Evolutionary conservation across 805 yeast genomes (phyloP).

Genomic region (Blastobotrys mokoenaii): DNA sequence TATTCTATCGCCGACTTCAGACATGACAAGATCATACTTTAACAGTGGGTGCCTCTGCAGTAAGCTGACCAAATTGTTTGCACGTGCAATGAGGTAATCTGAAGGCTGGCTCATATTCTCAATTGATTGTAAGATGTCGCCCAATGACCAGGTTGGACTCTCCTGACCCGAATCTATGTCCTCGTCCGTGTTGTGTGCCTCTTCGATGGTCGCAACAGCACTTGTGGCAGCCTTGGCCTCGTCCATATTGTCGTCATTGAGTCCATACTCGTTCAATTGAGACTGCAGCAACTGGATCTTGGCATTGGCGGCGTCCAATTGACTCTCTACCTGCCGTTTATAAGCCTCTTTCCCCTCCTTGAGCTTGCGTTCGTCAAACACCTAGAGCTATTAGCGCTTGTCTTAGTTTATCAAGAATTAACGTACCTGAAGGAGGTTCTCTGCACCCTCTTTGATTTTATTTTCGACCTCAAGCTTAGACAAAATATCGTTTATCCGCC

Average conservation of each 20-base stretch:
- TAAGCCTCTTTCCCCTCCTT: conserved; percentile 15
- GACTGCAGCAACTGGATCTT: conserved; percentile 19
- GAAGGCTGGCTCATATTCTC: conserved; percentile 45
- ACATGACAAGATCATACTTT: conserved; percentile 48
- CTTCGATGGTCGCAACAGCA: neutral
- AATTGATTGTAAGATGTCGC: conserved; percentile 51
- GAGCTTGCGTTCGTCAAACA: conserved; percentile 16
- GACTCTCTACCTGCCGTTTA: conserved; percentile 20
- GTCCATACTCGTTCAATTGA: conserved; percentile 17
- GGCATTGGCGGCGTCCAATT: conserved; percentile 25
- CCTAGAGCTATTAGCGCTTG: conserved; percentile 4
- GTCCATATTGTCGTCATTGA: conserved; percentile 3
- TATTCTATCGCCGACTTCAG: conserved; percentile 35
- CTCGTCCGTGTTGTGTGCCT: neutral
- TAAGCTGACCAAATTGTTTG: conserved; percentile 57
- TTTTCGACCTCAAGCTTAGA: conserved; percentile 29
- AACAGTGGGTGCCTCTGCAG: conserved; percentile 51
- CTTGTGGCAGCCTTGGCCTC: neutral
- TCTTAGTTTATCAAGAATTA: neutral
- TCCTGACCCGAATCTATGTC: conserved; percentile 15
- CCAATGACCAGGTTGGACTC: conserved; percentile 54
- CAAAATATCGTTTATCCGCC: conserved; percentile 20
- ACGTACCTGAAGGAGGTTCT: conserved; percentile 28
- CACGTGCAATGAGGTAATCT: conserved; percentile 43
- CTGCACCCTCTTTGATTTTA: conserved; percentile 31